These are phyloP conservation scores for Ophiosphaerella korrae DNA, from an alignment of 2,329 filamentous ascomycete genomes.

Conservation along the genomic window DNA sequence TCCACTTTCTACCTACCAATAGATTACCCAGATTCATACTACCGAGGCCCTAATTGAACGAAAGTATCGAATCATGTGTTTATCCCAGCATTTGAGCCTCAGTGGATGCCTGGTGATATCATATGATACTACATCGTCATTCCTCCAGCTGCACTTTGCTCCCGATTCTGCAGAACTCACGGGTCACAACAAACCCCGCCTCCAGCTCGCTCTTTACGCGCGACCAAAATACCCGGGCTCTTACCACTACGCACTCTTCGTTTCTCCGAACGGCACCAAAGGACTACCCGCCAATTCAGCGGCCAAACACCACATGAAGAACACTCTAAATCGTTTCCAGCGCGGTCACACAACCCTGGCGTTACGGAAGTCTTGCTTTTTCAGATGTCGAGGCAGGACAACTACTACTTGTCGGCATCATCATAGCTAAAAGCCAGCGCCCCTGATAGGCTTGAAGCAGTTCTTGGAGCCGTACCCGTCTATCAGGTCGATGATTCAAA, in stretches of 20 bases:
- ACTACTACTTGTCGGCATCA: conserved; percentile 5
- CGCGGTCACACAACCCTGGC: conserved; percentile 2
- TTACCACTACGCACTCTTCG: conserved; percentile 28
- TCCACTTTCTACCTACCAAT: too few species aligned
- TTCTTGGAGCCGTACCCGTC: conserved; percentile 4
- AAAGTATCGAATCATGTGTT: too few species aligned
- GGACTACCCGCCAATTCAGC: background rate
- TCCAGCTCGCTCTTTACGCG: conserved; percentile 27
- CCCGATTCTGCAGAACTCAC: background rate
- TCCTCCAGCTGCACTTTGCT: too few species aligned
- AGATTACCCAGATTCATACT: too few species aligned
- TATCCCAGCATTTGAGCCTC: too few species aligned
- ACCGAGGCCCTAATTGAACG: too few species aligned
- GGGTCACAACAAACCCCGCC: conserved; percentile 21
- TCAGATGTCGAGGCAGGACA: conserved; percentile 4
- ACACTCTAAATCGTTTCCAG: conserved; percentile 2
- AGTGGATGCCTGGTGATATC: too few species aligned
- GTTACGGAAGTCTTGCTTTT: conserved; percentile 4
- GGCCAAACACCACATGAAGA: conserved; percentile 7
- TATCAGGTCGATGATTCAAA: conserved; percentile 4
- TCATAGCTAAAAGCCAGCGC: conserved; percentile 9
- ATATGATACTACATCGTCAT: too few species aligned
- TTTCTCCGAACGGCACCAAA: conserved; percentile 17
- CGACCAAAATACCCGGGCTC: conserved; percentile 22
- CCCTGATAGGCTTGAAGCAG: background rate